Evolutionary conservation across 306 rosid genomes (phyloP).

Genomic region (Notholithocarpus densiflorus): DNA sequence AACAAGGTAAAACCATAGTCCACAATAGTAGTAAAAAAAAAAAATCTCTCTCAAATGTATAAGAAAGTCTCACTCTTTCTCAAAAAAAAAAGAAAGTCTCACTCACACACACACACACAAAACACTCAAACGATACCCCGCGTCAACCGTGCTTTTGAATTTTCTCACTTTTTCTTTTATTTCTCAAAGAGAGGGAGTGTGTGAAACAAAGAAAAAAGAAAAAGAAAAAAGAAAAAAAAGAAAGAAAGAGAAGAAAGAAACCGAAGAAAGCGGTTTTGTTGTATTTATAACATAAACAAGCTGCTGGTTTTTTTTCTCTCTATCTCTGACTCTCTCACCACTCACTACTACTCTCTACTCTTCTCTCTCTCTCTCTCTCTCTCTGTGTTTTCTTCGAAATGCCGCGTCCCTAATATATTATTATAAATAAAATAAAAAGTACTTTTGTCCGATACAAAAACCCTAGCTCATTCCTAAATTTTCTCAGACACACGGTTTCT

Average conservation of each 20-base stretch:
- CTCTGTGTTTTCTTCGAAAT: neutral
- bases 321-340: neutral
- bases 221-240: too few species aligned
- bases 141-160: conserved; percentile 48
- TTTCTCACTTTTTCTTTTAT: conserved; percentile 15
- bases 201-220: neutral
- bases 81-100: too few species aligned
- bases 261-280: conserved; percentile 11
- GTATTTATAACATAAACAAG: neutral
- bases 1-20: too few species aligned
- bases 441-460: too few species aligned
- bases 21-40: too few species aligned
- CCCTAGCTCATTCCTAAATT: too few species aligned
- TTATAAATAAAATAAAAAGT: too few species aligned
- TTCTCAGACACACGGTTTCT: too few species aligned
- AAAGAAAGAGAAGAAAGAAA: neutral
- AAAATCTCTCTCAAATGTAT: too few species aligned
- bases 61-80: too few species aligned
- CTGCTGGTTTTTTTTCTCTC: neutral
- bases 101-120: neutral
- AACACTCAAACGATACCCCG: conserved; percentile 37
- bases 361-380: too few species aligned
- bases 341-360: neutral
- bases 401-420: conserved; percentile 7
- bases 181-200: neutral